Base-by-base conservation (phyloP, 2,329 filamentous ascomycete species). In the Monilinia aucupariae region DNA sequence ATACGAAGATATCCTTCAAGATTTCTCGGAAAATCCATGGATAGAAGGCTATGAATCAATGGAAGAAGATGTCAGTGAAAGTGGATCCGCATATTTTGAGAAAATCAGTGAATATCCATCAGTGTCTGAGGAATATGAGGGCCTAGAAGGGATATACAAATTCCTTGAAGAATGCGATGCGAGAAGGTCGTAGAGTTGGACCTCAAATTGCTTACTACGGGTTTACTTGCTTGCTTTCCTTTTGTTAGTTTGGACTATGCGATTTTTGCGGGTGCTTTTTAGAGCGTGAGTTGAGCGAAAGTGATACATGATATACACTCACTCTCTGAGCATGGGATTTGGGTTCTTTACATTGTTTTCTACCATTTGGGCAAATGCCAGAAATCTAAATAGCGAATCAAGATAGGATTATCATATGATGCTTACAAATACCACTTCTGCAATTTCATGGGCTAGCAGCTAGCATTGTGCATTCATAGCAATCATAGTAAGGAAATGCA, bases 141-240 rank as follows among this genome's bases (percentile, higher is more conserved):
- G 84, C 6, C 75, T 85, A 17, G 83, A 88, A 70, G 86, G 85
- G 3, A 87, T 89, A 41, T 85, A 86, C 69, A 79, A 79, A 58
- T 89, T 89, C 70, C 78, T 89, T 64, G 82, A 85, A 68, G 81
- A 87, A 67, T 86, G 85, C 68, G 85, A 88, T 72, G 70, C 54
- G 17, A 52, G 61, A 10, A 63, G 54, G 30, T 41, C 60, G 5
- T 59, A 47, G 13, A 17, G 22, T 30, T 37, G 20, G n/a, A 6
- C 22, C 30, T 55, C 13, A 6, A 25, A 10, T 39, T 4, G 15
- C 41, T 7, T n/a, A 37, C 55, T 49, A n/a, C 15, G 3, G 1
- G n/a, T 9, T 27, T 49, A 20, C 22, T 39, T 39, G 17, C 32
- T 22, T 39, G 30, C 32, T 59, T 61, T 61, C 37, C n/a, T 39